phyloP scores from a whole-genome alignment of 2,329 filamentous ascomycete species.

The Botrytis galanthina region DNA sequence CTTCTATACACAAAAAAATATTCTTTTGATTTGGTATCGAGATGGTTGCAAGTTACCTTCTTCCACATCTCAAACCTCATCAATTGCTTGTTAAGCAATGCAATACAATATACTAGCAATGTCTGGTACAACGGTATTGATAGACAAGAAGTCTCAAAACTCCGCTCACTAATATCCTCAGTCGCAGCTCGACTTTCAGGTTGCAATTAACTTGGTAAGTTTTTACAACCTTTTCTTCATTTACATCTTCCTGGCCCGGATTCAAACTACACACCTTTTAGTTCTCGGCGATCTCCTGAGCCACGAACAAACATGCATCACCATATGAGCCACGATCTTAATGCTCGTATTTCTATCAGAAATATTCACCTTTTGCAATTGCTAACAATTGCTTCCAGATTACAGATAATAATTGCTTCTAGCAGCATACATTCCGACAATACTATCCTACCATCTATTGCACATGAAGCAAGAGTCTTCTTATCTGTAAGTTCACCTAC shows the following conservation, averaged over 20 bases:
- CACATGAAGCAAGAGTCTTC: not conserved
- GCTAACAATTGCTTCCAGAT: conserved; percentile 21
- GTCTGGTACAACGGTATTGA: not conserved
- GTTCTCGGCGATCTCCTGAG: conserved; percentile 40
- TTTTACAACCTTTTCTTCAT: conserved; percentile 28
- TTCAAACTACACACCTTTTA: conserved; percentile 28
- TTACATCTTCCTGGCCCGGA: conserved; percentile 5
- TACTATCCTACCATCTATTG: not conserved
- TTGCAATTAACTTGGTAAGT: conserved; percentile 17
- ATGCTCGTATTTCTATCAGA: conserved; percentile 17
- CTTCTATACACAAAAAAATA: not conserved
- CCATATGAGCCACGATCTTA: conserved; percentile 59
- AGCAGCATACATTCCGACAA: not conserved
- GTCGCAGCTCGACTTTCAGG: not conserved
- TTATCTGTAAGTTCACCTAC: conserved; percentile 11
- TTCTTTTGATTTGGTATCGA: not conserved
- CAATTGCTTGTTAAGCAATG: conserved; percentile 10
- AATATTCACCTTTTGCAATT: conserved; percentile 24
- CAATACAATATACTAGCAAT: not conserved
- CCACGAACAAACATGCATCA: conserved; percentile 64
- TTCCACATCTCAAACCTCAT: not conserved
- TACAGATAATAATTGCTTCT: not conserved
- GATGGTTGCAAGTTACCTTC: not conserved
- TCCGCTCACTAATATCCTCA: not conserved
- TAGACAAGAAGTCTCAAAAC: not conserved